Evolutionary conservation across 2,329 filamentous ascomycete genomes (phyloP), one percentile per base, ranked within the genome.

Genomic region (Colletotrichum cereale): DNA sequence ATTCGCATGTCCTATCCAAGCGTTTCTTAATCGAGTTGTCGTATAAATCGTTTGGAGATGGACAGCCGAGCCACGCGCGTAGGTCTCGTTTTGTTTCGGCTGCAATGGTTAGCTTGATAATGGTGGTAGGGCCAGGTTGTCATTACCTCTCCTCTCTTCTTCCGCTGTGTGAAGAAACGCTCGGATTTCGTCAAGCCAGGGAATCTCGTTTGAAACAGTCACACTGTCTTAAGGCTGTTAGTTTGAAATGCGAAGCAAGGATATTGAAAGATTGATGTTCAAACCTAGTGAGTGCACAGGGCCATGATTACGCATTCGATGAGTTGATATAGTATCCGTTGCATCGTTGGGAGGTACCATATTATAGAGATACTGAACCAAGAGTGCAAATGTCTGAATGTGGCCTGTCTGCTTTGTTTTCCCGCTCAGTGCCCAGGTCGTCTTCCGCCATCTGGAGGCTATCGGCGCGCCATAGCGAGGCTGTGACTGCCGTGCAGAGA

Each of bases 1-100:
- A 79, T 16, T 75, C 67, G 55, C 78, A 80, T 2, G 78, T 80
- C 12, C 66, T 74, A 0, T 67, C 55, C 1, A 79, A 60, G 24
- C 74, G 73, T 31, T 50, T 74, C 10, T 69, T 68, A 11, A 76
- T 31, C 5, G 73, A 74, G 12, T 77, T 66, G 5, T 77, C 67
- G 53, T 75, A 78, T 2, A 67, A 36, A 1, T 74, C 75, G 18
- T 62, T 74, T 1, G 73, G 62, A 1, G 57, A 26, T 8, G 50
- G 48, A 36, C 44, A 36, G 1, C 44, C 57, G 0, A 75, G 38
- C 76, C 75, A 77, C 2, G 61, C 50, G 38, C 72, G 61, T 12
- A 77, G 34, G 3, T 74, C 72, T 21, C 66, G 63, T 29, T 67
- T 66, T 31, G 47, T 62, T 12, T 61, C 44, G 2, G 56, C 71